A percentile compares a stretch with the other conserved stretches of the same genome.
phyloP scores from a whole-genome alignment of 345 rosid species.

The Firmiana major region DNA sequence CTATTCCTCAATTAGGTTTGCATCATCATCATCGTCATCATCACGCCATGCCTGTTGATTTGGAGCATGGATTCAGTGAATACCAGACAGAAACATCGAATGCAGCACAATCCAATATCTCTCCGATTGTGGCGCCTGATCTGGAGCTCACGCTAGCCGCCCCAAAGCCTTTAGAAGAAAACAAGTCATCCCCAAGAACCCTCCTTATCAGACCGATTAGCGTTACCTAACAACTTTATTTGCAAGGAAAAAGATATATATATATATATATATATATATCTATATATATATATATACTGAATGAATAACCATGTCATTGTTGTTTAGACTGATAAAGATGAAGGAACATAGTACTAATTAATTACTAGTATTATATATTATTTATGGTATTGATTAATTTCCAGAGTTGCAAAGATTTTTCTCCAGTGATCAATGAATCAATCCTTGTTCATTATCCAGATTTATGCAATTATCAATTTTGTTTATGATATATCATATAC shows the following conservation, averaged over 20 bases:
- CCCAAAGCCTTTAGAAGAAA: conserved; percentile 31
- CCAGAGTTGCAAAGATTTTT: background rate
- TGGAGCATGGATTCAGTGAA: conserved; percentile 4
- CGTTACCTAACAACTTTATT: conserved; percentile 25
- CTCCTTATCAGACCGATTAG: conserved; percentile 35
- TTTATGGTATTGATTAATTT: background rate
- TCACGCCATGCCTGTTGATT: background rate
- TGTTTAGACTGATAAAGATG: conserved; percentile 2
- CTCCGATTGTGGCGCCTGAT: conserved; percentile 24
- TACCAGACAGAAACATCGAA: conserved; percentile 19
- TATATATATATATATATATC: no score
- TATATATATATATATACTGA: background rate
- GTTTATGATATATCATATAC: background rate
- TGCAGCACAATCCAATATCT: conserved; percentile 2
- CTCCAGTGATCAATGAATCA: background rate
- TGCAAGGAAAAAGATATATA: no score
- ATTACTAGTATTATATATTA: background rate
- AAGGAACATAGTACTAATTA: background rate
- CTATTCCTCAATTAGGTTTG: background rate
- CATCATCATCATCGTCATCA: background rate
- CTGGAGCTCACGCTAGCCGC: conserved; percentile 53
- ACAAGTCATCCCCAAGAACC: conserved; percentile 23
- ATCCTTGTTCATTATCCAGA: background rate
- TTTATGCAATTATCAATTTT: background rate
- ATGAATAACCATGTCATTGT: background rate